Evolutionary conservation across 2,329 filamentous ascomycete species (phyloP).

Genomic region (Thielaviopsis punctulata): DNA sequence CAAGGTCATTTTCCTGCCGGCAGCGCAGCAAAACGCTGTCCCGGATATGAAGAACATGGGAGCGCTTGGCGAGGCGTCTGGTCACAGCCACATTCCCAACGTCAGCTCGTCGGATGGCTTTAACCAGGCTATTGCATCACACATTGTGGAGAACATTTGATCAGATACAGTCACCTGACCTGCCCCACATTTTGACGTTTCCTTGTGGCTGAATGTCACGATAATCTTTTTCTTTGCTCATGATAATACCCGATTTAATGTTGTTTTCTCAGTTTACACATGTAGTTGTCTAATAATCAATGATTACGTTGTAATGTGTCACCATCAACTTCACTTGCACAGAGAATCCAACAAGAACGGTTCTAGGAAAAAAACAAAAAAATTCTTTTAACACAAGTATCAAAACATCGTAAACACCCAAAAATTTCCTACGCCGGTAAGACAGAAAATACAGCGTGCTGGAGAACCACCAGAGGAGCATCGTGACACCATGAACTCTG

Average conservation of each 20-base stretch:
- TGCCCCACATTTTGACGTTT: not conserved
- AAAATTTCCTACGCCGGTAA: constrained; percentile 7
- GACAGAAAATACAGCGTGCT: constrained; percentile 3
- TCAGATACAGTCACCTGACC: not conserved
- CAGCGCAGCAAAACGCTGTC: constrained; percentile 24
- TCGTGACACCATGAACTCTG: not conserved
- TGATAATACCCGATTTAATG: too few species aligned
- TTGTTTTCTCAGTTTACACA: too few species aligned
- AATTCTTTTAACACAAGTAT: constrained; percentile 4
- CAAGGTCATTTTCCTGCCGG: constrained; percentile 72
- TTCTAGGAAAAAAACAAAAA: not conserved
- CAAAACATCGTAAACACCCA: constrained; percentile 6
- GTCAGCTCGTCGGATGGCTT: constrained; percentile 40
- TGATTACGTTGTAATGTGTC: too few species aligned
- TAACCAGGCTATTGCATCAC: constrained; percentile 65
- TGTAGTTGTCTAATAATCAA: too few species aligned
- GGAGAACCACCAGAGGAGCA: not conserved
- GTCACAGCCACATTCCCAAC: constrained; percentile 27
- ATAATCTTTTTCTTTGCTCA: not conserved
- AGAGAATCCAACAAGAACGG: constrained; percentile 9
- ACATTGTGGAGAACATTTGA: constrained; percentile 73
- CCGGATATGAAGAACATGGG: not conserved
- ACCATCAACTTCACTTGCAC: not conserved
- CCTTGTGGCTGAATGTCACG: not conserved
- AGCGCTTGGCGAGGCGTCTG: constrained; percentile 11